Evolutionary conservation across 306 rosid species (phyloP), one percentile per base, ranked within the genome.

Genomic region (Trifolium subterraneum): DNA sequence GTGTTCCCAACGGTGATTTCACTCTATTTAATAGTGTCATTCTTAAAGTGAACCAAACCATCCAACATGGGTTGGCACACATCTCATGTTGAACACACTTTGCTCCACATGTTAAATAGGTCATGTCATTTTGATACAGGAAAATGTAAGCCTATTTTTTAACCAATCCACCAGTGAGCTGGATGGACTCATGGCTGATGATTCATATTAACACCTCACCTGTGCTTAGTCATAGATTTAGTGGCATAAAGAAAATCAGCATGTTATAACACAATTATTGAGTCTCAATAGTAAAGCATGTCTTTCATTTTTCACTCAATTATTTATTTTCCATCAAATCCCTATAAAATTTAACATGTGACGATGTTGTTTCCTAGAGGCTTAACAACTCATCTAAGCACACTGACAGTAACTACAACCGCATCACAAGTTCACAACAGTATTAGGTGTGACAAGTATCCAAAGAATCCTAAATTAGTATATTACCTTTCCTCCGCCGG

Each of bases 401-500:
- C 25, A 25, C 6, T 27, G 25, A 36, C 39, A 8, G 51, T 56
- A 48, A 65, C 60, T 59, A 6, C 70, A 41, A 68, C 59, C 27
- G 44, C 65, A 58, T 25, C 38, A 25, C 38, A 58, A 58, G 9
- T 12, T 25, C 69, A 68, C 22, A 38, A 20, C n/a, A 60, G 54
- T 14, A 15, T 48, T 18, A 31, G 45, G 64, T 5, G 41, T 45
- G 22, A 52, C 51, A 59, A 25, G 36, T 36, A 20, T 10, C 73
- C 39, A 65, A 68, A 22, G n/a, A 51, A 55, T 31, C 47, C 64
- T 60, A 55, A 42, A 36, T 45, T 68, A 67, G 71, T 39, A 33
- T 64, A 78, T 81, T 65, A 92, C 97, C 99, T 88, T 84, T 88
- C 83, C 80, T 80, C 92, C 18, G 99, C 99, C 25, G 99, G 99